Evolutionary conservation across 805 yeast genomes (phyloP), one percentile per base, ranked within the genome.

Genomic region (Candida manassasensis): DNA sequence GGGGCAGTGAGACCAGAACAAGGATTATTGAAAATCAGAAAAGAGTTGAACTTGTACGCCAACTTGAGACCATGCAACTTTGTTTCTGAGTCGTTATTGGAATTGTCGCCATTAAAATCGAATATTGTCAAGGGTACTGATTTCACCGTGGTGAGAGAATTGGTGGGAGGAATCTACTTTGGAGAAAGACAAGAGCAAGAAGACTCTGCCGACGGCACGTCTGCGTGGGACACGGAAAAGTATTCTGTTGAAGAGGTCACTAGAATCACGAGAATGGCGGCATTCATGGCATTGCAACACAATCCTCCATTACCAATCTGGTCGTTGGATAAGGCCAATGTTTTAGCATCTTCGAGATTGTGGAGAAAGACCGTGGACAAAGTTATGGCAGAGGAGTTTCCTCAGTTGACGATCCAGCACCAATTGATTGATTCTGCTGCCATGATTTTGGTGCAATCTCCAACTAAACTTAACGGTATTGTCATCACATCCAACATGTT

Each of bases 391-490:
- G 77, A 80, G 42, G 98, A 93, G 64, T 93, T 93, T 72, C 98
- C 98, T 36, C 84, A 81, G 51, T 69, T 93, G 52, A 75, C 73
- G 18, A 72, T 89, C 30, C 86, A 90, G 60, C 96, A 93, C 66
- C 98, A 93, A 71, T 76, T 93, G 61, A 90, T 93, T 52, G 98
- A 93, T 65, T 89, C 97, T 10, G 98, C 98, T 35, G 97, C 98
- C 34, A 93, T 93, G 98, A 90, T 90, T 55, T 69, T 93, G 50
- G 84, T 93, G 50, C 88, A 93, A 67, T 79, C 76, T 43, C 98
- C 98, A 52, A 83, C 89, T 28, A 80, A 80, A 49, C 75, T 93
- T 57, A 93, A 93, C 59, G 98, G 98, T 64, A 75, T 93, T 34
- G 79, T 93, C 34, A 78, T 93, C 57, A 90, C 97, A 29, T 81